A percentile compares a stretch with the other conserved stretches of the same genome.
phyloP scores from a whole-genome alignment of 208 protist genomes.

The Leishmania turanica region DNA sequence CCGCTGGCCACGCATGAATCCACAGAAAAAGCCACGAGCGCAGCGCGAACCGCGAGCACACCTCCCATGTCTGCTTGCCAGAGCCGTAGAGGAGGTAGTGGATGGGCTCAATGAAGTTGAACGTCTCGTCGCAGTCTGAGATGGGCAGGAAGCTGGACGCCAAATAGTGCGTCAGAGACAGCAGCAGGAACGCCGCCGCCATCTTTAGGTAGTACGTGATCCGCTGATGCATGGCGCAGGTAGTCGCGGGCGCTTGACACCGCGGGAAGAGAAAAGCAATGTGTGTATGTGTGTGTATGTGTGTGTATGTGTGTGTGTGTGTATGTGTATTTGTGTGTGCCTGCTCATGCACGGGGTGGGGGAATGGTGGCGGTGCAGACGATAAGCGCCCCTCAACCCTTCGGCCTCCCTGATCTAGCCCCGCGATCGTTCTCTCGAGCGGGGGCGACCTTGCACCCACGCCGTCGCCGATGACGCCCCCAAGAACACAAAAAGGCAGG shows the following conservation, averaged over 20 bases:
- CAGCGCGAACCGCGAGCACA: slow-evolving; percentile 89
- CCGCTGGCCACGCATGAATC: slow-evolving; percentile 69
- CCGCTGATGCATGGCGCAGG: slow-evolving; percentile 20
- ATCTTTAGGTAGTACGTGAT: slow-evolving; percentile 43
- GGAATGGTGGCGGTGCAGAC: not conserved
- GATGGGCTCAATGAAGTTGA: slow-evolving; percentile 96
- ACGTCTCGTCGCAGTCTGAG: slow-evolving; percentile 96
- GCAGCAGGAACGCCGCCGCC: slow-evolving; percentile 52
- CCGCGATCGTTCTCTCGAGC: not conserved
- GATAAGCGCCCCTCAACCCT: not conserved
- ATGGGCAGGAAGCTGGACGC: slow-evolving; percentile 73
- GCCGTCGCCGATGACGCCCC: not conserved
- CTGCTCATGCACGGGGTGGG: not conserved
- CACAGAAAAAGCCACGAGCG: slow-evolving; percentile 92
- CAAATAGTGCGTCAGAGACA: slow-evolving; percentile 58
- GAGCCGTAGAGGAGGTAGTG: slow-evolving; percentile 93
- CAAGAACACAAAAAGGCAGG: not conserved
- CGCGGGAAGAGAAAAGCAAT: not conserved
- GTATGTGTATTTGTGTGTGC: no score
- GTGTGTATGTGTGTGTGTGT: no score
- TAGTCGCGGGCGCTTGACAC: not conserved
- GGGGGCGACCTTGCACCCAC: not conserved
- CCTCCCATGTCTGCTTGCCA: slow-evolving; percentile 97
- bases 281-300: no score
- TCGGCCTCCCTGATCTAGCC: not conserved